These are phyloP conservation scores for Collybia sordida DNA, from an alignment of 768 basidiomycete species.

Conservation along the genomic window DNA sequence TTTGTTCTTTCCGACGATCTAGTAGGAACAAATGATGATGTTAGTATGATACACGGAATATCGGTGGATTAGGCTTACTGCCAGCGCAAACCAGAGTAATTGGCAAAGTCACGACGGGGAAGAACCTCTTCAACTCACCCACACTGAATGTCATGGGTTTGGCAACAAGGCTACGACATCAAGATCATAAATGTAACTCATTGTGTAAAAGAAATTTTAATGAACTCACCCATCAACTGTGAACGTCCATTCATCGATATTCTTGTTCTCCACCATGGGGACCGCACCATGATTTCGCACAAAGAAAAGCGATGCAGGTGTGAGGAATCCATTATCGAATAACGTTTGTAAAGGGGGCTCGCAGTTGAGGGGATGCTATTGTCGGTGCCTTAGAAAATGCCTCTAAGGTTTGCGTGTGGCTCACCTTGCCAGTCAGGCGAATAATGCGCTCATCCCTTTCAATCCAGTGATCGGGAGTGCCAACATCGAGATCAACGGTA, in stretches of 20 bases:
- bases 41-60: neutral
- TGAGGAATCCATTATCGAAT: constrained; percentile 52
- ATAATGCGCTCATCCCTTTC: neutral
- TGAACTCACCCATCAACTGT: constrained; percentile 37
- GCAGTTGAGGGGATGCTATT: constrained; percentile 55
- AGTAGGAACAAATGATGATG: neutral
- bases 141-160: constrained; percentile 39
- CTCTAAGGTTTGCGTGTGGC: neutral
- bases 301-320: constrained; percentile 51
- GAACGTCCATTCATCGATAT: constrained; percentile 42
- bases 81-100: constrained; percentile 66
- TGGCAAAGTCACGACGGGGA: constrained; percentile 55
- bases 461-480: constrained; percentile 3
- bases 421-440: neutral
- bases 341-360: constrained; percentile 48
- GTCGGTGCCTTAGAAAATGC: neutral
- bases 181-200: neutral
- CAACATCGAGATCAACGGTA: neutral
- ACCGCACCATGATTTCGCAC: constrained; percentile 68
- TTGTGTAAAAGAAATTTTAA: neutral
- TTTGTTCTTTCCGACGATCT: constrained; percentile 64
- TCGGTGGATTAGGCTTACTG: constrained; percentile 16
- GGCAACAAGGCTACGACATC: constrained; percentile 29
- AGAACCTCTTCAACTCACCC: constrained; percentile 36
- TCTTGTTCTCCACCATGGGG: constrained; percentile 40